Base-by-base conservation (phyloP, 768 basidiomycete genomes). In the Collybiopsis luxurians region DNA sequence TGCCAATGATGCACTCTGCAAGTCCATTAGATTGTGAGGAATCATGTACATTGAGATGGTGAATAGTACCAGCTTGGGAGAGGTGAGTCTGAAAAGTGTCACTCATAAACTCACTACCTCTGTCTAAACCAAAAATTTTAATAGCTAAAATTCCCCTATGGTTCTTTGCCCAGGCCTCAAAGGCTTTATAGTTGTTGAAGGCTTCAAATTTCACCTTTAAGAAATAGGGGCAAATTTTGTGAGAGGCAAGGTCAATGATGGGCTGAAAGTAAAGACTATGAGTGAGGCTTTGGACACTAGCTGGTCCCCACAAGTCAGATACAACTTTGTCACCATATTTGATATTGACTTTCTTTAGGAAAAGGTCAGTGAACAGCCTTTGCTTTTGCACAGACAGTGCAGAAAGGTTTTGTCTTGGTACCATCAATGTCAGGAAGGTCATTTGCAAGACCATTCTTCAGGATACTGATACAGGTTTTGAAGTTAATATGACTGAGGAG, bases 1-100 rank as follows among this genome's bases (percentile, higher is more conserved):
- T n/a, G n/a, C n/a, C n/a, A n/a, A n/a, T 69, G 26, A 59, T 63
- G 10, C 63, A 57, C 60, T 74, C 69, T 3, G 67, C 59, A 19
- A 60, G 62, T 13, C 72, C 69, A 57, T 74, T 72, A 39, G 66
- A 68, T 28, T 63, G 61, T 13, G 73, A 71, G 17, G 67, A 65
- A 59, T 74, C n/a, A n/a, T n/a, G n/a, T n/a, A n/a, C n/a, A n/a
- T n/a, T n/a, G n/a, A n/a, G n/a, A n/a, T n/a, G n/a, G n/a, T n/a
- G n/a, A n/a, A n/a, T n/a, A n/a, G n/a, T n/a, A n/a, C n/a, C n/a
- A n/a, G n/a, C n/a, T n/a, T n/a, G n/a, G n/a, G n/a, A n/a, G n/a
- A n/a, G n/a, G n/a, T n/a, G n/a, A n/a, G n/a, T n/a, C n/a, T n/a
- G n/a, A n/a, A n/a, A n/a, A n/a, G n/a, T n/a, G n/a, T n/a, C n/a